phyloP scores from a whole-genome alignment of 2,329 filamentous ascomycete genomes.

The Trichophyton mentagrophytes region DNA sequence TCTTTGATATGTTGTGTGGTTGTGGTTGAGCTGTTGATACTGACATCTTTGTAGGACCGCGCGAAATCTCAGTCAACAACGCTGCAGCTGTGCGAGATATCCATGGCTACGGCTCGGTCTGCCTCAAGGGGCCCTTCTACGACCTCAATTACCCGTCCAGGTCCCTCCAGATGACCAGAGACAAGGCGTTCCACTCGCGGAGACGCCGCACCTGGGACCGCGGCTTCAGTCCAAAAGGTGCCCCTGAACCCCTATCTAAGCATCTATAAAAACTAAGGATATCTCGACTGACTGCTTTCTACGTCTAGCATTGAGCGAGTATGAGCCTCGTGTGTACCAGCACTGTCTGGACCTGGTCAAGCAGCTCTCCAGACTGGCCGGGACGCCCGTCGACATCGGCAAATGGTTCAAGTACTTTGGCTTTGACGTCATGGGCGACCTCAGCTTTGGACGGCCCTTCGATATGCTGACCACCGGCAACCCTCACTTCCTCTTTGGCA shows the following conservation, averaged over 20 bases:
- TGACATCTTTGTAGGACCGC: slow-evolving; percentile 10
- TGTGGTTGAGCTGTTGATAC: neutral
- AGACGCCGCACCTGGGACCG: slow-evolving; percentile 20
- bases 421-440: slow-evolving; percentile 27
- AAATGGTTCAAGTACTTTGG: slow-evolving; percentile 18
- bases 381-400: slow-evolving; percentile 8
- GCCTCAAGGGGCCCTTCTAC: slow-evolving; percentile 20
- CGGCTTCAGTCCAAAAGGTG: slow-evolving; percentile 22
- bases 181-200: slow-evolving; percentile 15
- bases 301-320: slow-evolving; percentile 5
- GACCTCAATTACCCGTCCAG: slow-evolving; percentile 13
- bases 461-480: slow-evolving; percentile 20
- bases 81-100: slow-evolving; percentile 11
- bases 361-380: slow-evolving; percentile 2
- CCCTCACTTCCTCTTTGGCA: slow-evolving; percentile 15
- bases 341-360: slow-evolving; percentile 6
- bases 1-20: neutral
- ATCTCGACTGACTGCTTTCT: neutral
- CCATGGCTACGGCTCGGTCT: slow-evolving; percentile 13
- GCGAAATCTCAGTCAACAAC: slow-evolving; percentile 15
- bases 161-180: slow-evolving; percentile 17
- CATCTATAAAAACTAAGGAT: neutral
- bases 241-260: neutral
- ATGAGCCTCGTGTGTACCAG: slow-evolving; percentile 9
- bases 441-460: slow-evolving; percentile 27